Base-by-base conservation (phyloP, 2,329 filamentous ascomycete species). In the Talaromyces sp. region DNA sequence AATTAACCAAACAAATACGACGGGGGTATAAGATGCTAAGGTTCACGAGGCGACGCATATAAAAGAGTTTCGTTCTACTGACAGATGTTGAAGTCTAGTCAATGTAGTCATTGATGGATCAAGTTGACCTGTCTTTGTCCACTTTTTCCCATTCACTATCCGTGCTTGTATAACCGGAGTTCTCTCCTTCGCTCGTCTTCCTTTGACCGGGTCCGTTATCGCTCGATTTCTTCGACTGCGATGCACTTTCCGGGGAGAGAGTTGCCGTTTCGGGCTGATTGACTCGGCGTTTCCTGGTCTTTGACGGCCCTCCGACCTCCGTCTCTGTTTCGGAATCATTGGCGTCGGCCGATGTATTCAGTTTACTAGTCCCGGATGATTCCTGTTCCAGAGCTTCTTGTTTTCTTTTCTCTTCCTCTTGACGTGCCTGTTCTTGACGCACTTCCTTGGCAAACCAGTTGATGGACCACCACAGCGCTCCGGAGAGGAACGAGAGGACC, bases 101-200 rank as follows among this genome's bases (percentile, higher is more conserved):
- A 37, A 39, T 14, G 11, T 37, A 31, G 27, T 54, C 7, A 16
- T 54, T 14, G 10, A 56, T 24, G n/a, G n/a, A 35, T 64, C 54
- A 67, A 54, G 50, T 33, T 24, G 63, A 54, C 54, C 57, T 67
- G 37, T 65, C 66, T 49, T 60, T 64, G 24, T 91, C 92, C 3
- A 98, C 90, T 83, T 95, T 96, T 82, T 97, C 94, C 94, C 94
- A 98, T 80, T 98, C 94, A 73, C 94, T 94, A 80, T 98, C 94
- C 4, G 93, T 97, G 78, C 92, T 94, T 67, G 83, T 73, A 68
- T 86, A 84, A 11, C 83, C 84, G n/a, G 80, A 82, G 62, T 74
- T 83, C 62, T 83, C 83, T 64, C 82, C 83, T 11, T 80, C 76
- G 64, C 79, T 71, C 68, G 75, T 81, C 71, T 73, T 76, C 66